Evolutionary conservation across 805 yeast species (phyloP), one percentile per base, ranked within the genome.

Genomic region (Wickerhamiella sorbophila): DNA sequence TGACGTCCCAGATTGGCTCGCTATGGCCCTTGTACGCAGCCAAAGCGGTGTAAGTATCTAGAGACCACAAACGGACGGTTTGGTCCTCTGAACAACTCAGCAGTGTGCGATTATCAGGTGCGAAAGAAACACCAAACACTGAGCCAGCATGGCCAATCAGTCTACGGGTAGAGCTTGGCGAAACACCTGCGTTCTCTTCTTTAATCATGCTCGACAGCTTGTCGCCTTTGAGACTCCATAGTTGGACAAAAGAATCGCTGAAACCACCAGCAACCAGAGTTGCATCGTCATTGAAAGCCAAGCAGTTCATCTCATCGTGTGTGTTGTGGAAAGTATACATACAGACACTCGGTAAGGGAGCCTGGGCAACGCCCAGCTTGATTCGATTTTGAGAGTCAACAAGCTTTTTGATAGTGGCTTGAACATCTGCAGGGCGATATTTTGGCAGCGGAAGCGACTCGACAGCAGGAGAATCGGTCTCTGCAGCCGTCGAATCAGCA

Each of bases 241-340:
- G 64, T 61, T 86, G 84, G 53, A 91, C 78, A 54, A 75, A 85
- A 44, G 91, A 78, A 58, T 88, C 97, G 52, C 84, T 86, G 55
- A 91, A 91, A 8, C 98, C 97, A 27, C 87, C 95, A 2, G 96
- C 96, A 24, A 84, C 79, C 48, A 86, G 54, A 18, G 87, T 75
- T 15, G 88, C 76, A 59, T 88, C 96, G 41, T 79, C 82, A 53
- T 88, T 85, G 65, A 88, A 88, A 48, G 78, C 82, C 37, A 88
- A 57, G 39, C 86, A 75, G n/a, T 93, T 82, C 70, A 91, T 66
- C 47, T 82, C 93, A 49, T 80, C 79, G 57, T 84, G 79, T 9
- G 96, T 83, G 62, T 91, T 91, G 66, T 91, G 98, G 65, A 91
- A 87, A 1, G 97, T 88, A 65, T 91, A 91, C 94, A 88, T 84